Base-by-base conservation (phyloP, 768 basidiomycete species). In the Russula olivacea region DNA sequence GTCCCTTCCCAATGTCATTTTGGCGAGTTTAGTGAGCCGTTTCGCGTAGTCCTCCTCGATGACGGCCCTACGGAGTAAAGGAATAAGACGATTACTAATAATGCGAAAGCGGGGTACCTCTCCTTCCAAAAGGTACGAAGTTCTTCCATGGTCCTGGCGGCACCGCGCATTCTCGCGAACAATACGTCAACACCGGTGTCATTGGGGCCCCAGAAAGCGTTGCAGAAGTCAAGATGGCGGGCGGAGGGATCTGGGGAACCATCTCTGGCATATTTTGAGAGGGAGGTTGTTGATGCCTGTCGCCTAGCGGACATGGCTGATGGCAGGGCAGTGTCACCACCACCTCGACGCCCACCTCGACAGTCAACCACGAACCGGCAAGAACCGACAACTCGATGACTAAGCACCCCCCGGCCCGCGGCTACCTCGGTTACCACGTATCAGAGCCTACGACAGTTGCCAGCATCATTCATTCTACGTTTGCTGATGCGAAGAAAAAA, bases 1-100 rank as follows among this genome's bases (percentile, higher is more conserved):
- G 73, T 97, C 95, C 69, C 82, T 83, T 47, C 95, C 96, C 43
- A 97, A 74, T 9, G 82, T 69, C 62, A 79, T 69, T 74, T 91
- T 95, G 36, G 92, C 81, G 25, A 99, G 77, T 72, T 89, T 91
- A 23, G 81, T 76, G 15, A 99, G 71, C 32, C 87, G 83, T 74
- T 93, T 93, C 0, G 95, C 88, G 71, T 98, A 98, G 41, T 98
- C 96, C 70, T 98, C 94, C 74, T 98, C 95, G 65, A 98, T 97
- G 34, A 79, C 67, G 9, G 93, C 87, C 71, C 96, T 97, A 69
- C 4, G 53, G 47, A n/a, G 15, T 7, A 23, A 12, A 25, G 38
- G 9, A 51, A 19, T n/a, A 45, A 21, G 47, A 59, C 1, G 34
- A 64, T 47, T 58, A 21, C 56, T 47, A 45, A 41, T 30, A 28